Conservation (phyloP, 176 grass and related monocot species). For the Calamus simplicifolius region DNA sequence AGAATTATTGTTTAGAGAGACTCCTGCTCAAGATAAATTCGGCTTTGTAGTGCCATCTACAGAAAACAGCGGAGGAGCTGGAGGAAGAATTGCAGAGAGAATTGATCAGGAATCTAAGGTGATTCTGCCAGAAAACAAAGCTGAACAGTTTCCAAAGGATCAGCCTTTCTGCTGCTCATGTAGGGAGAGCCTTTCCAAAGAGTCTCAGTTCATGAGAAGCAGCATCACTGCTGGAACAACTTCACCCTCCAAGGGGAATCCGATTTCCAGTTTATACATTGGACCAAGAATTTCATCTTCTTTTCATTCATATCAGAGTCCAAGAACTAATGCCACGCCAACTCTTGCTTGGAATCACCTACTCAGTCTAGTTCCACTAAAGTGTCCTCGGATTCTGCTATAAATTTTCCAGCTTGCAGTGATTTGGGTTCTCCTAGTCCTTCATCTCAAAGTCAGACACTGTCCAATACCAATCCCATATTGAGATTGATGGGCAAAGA, state of each 20-base stretch:
- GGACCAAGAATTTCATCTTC: conserved; percentile 52
- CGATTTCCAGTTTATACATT: conserved; percentile 55
- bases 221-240: conserved; percentile 19
- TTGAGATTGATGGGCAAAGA: conserved; percentile 94
- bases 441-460: conserved; percentile 36
- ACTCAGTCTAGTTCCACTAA: conserved; percentile 29
- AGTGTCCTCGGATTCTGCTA: conserved; percentile 24
- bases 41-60: conserved; percentile 22
- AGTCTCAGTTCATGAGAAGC: conserved; percentile 30
- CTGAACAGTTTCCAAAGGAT: conserved; percentile 32
- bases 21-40: conserved; percentile 2
- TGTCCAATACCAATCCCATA: conserved; percentile 63
- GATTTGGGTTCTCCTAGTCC: conserved; percentile 33
- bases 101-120: conserved; percentile 24
- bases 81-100: conserved; percentile 22
- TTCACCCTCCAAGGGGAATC: conserved; percentile 32
- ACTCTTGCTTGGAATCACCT: conserved; percentile 33
- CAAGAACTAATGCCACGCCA: conserved; percentile 30
- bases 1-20: conserved; percentile 7
- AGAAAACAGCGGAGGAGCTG: conserved; percentile 18
- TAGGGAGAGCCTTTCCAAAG: conserved; percentile 53
- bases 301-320: conserved; percentile 60
- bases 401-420: conserved; percentile 18
- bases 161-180: conserved; percentile 61
- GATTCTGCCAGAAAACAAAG: conserved; percentile 10